Evolutionary conservation across 306 rosid genomes (phyloP), one percentile per base, ranked within the genome.

Genomic region (Cicer arietinum): DNA sequence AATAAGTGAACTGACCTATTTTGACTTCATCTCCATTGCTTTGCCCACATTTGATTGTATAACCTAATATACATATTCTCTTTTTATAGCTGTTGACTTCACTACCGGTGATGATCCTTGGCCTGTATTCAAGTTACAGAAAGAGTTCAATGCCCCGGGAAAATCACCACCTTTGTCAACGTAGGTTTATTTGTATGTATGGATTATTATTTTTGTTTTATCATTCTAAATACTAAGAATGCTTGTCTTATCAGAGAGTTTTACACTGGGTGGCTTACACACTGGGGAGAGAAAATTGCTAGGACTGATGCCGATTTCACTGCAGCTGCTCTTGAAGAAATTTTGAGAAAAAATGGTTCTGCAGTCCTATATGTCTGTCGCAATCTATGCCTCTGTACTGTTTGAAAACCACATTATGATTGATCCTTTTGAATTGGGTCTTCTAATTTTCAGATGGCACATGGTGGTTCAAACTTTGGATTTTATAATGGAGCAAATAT

Each of bases 251-350:
- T 81, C 94, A 91, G 98, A 16, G 98, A 94, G 83, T 89, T 90
- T 83, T 91, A 94, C 85, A 94, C 97, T 8, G 98, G 97, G 30
- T 94, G 98, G 98, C 95, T 94, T 73, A 94, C 96, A 8, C 98
- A 94, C 14, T 94, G 98, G 98, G 95, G 98, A 69, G 98, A 94
- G 83, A 77, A 77, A 68, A 80, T 75, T 74, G 95, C 96, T 3
- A 58, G 48, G 73, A 94, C 97, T 72, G 85, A 44, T 66, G 97
- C 98, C 75, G 81, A 86, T 76, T 82, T 69, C 75, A 90, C 96
- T 47, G 97, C 97, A 69, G 81, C 91, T 53, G 77, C 88, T 41
- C 88, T 94, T 82, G 81, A 86, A 71, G 84, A 81, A 45, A 90
- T 94, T 82, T 81, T 94, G 92, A 86, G 67, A 64, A 84, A 79